phyloP scores from a whole-genome alignment of 148 eudicot species.

The Fagopyrum esculentum region DNA sequence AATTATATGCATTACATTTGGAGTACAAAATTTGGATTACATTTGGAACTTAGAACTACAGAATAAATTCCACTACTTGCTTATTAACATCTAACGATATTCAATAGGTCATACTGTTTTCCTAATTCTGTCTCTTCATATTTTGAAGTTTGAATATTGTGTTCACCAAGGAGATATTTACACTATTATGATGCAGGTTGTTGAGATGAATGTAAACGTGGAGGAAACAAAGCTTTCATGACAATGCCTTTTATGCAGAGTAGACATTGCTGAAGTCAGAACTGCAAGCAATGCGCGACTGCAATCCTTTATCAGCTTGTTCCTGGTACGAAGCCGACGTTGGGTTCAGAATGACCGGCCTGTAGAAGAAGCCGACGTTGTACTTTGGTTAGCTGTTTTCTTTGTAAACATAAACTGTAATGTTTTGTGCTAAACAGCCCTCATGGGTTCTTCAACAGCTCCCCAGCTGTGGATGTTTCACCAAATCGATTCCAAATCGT shows the following conservation, averaged over 20 bases:
- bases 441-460: conserved; percentile 67
- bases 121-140: not conserved
- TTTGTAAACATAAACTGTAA: not conserved
- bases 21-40: not conserved
- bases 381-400: conserved; percentile 52
- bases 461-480: conserved; percentile 62
- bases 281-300: conserved; percentile 85
- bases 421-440: conserved; percentile 32
- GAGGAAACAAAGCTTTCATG: conserved; percentile 81
- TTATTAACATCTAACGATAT: no score
- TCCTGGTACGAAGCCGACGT: conserved; percentile 52
- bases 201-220: conserved; percentile 85
- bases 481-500: conserved; percentile 31
- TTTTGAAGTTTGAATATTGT: no score
- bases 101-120: not conserved
- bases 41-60: no score
- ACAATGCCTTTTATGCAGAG: conserved; percentile 91
- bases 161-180: not conserved
- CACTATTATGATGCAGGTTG: conserved; percentile 43
- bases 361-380: conserved; percentile 82
- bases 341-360: conserved; percentile 85
- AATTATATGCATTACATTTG: not conserved
- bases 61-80: no score
- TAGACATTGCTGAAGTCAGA: conserved; percentile 82
- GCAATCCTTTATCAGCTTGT: conserved; percentile 78